Conservation (phyloP, 176 grass and related monocot species). For the Raddia guianensis region DNA sequence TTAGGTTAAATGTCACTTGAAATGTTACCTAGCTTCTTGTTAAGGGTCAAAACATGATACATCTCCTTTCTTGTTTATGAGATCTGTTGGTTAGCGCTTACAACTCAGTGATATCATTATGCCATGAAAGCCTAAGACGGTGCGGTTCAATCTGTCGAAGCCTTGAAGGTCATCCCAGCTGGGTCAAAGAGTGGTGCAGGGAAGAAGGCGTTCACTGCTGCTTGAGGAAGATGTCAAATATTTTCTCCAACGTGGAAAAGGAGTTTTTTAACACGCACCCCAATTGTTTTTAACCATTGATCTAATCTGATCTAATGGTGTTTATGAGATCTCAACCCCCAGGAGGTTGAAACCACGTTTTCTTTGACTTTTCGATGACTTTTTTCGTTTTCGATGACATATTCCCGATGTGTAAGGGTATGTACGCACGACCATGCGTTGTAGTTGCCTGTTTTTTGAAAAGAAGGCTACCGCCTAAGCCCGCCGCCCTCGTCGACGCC, state of each 20-base stretch:
- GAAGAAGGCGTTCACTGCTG: constrained; percentile 17
- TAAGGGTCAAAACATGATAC: not conserved
- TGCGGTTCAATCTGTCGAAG: constrained; percentile 8
- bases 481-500: too few relatives aligned
- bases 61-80: not conserved
- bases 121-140: constrained; percentile 25
- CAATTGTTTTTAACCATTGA: too few relatives aligned
- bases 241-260: not conserved
- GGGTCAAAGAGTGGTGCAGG: constrained; percentile 28
- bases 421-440: too few relatives aligned
- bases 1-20: not conserved
- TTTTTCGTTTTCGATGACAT: too few relatives aligned
- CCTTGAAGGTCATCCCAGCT: constrained; percentile 19
- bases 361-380: too few relatives aligned
- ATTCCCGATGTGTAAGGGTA: too few relatives aligned
- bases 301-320: too few relatives aligned
- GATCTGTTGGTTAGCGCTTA: not conserved
- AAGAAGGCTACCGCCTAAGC: too few relatives aligned
- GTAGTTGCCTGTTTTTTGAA: too few relatives aligned
- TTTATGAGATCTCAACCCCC: too few relatives aligned
- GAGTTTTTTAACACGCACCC: too few relatives aligned
- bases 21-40: not conserved
- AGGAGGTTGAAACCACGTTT: too few relatives aligned
- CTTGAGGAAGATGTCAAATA: not conserved
- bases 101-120: not conserved